Conservation (phyloP, 306 rosid species). For the Corylus americana region DNA sequence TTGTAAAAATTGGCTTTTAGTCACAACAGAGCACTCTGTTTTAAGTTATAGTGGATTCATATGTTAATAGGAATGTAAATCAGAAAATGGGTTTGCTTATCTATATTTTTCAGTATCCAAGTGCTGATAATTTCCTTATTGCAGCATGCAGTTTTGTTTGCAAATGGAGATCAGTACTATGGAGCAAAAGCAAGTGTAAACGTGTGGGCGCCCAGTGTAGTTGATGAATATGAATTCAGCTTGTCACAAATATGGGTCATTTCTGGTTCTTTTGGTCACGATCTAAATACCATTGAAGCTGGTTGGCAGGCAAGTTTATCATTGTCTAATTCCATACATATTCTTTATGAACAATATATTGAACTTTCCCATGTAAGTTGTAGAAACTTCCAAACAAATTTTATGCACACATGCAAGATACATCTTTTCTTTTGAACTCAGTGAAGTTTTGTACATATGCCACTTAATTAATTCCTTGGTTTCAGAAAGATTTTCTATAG, state of each 20-base stretch:
- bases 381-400: background rate
- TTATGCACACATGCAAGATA: background rate
- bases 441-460: background rate
- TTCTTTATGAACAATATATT: background rate
- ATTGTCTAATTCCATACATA: background rate
- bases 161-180: conserved; percentile 89
- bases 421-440: background rate
- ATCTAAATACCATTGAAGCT: conserved; percentile 95
- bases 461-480: background rate
- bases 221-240: conserved; percentile 83
- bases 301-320: conserved; percentile 91
- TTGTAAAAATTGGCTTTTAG: conserved; percentile 21
- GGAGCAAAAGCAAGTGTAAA: conserved; percentile 96
- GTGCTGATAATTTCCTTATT: conserved; percentile 11
- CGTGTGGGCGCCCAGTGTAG: conserved; percentile 84
- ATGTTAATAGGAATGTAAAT: background rate
- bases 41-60: conserved; percentile 28
- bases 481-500: background rate
- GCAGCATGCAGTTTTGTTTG: conserved; percentile 97
- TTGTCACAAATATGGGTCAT: conserved; percentile 97
- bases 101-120: background rate
- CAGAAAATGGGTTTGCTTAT: background rate
- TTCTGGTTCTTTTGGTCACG: conserved; percentile 90
- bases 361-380: background rate
- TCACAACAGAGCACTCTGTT: conserved; percentile 1